Evolutionary conservation across 2,329 filamentous ascomycete species (phyloP).

Genomic region (Diaporthe australafricana): DNA sequence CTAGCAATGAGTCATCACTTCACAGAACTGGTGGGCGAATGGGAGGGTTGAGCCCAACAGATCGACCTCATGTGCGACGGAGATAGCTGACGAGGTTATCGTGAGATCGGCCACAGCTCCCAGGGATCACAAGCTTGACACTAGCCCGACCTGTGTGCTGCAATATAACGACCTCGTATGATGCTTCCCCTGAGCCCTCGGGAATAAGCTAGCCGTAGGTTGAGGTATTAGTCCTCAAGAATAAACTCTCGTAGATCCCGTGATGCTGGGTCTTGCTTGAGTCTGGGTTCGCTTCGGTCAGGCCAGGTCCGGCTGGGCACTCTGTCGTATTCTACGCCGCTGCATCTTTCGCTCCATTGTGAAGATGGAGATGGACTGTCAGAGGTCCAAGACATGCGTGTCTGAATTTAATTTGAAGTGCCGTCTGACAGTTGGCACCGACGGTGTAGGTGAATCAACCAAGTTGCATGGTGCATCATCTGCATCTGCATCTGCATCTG

Average conservation of each 20-base stretch:
- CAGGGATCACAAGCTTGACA: conserved; percentile 1
- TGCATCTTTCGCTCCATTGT: conserved; percentile 1
- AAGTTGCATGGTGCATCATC: background rate
- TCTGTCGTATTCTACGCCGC: background rate
- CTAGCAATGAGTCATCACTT: background rate
- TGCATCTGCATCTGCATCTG: too few species aligned
- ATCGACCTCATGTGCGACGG: background rate
- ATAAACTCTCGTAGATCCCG: conserved; percentile 15
- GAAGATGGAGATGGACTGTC: background rate
- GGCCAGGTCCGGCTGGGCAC: background rate
- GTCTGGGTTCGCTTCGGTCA: background rate
- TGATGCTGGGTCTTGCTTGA: background rate
- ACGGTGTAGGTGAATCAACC: background rate
- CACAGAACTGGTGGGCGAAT: background rate
- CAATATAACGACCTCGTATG: conserved; percentile 19
- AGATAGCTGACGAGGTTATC: background rate
- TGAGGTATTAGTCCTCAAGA: background rate
- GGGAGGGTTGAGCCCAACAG: background rate
- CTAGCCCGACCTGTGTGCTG: conserved; percentile 6
- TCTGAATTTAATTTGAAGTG: background rate
- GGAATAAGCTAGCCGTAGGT: background rate
- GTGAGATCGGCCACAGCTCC: background rate
- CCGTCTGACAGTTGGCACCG: background rate
- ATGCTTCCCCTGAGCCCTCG: background rate
- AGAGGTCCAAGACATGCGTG: background rate